phyloP scores from a whole-genome alignment of 2,329 filamentous ascomycete genomes.

The Aureobasidium sp. region DNA sequence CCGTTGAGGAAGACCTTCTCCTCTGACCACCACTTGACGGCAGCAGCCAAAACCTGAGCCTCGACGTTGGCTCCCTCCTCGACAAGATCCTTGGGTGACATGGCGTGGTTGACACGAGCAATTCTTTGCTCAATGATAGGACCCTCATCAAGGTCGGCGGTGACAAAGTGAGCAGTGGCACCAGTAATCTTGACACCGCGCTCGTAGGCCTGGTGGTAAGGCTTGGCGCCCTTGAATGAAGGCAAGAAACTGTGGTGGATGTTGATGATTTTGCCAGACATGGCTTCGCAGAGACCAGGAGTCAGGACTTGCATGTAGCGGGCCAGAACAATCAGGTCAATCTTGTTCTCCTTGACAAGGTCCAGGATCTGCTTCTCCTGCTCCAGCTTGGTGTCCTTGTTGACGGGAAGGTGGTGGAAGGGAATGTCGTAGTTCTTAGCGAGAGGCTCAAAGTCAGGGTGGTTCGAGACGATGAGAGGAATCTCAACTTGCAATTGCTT shows the following conservation, averaged over 20 bases:
- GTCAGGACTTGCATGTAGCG: conserved; percentile 85
- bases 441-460: conserved; percentile 61
- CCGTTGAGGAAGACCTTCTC: conserved; percentile 69
- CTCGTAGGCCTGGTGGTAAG: conserved; percentile 81
- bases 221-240: conserved; percentile 79
- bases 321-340: conserved; percentile 73
- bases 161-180: conserved; percentile 79
- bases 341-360: conserved; percentile 57
- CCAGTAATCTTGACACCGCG: conserved; percentile 84
- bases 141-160: conserved; percentile 74
- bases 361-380: conserved; percentile 67
- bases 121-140: conserved; percentile 84
- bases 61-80: conserved; percentile 78
- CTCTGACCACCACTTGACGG: conserved; percentile 79
- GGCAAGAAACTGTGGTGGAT: conserved; percentile 85
- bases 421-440: conserved; percentile 66
- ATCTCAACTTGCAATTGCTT: conserved; percentile 68
- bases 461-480: conserved; percentile 74
- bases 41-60: conserved; percentile 71
- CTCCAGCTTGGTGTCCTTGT: conserved; percentile 63
- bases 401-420: conserved; percentile 75
- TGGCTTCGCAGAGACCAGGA: conserved; percentile 63
- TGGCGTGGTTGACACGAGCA: conserved; percentile 64
- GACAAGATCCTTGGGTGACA: conserved; percentile 67
- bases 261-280: conserved; percentile 85